phyloP scores from a whole-genome alignment of 768 basidiomycete genomes.

The Tulasnella sp. region DNA sequence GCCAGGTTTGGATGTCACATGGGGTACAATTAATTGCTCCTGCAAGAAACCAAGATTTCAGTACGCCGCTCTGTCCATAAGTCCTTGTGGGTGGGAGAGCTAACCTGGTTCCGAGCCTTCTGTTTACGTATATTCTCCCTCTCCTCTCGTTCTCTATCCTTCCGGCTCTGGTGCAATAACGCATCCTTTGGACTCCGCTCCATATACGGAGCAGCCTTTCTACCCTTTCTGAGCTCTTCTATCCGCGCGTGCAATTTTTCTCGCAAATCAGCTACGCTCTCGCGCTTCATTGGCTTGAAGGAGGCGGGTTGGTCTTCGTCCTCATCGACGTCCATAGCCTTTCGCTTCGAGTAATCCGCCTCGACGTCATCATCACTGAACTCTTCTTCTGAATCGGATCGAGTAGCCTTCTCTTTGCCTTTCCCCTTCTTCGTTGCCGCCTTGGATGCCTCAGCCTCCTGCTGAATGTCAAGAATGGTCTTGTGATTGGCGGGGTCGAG shows the following conservation, averaged over 20 bases:
- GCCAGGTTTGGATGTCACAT: conserved; percentile 29
- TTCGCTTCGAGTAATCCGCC: conserved; percentile 8
- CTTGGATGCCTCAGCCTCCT: conserved; percentile 38
- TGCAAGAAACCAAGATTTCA: conserved; percentile 27
- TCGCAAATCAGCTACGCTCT: conserved; percentile 56
- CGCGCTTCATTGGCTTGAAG: conserved; percentile 53
- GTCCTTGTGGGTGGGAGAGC: not conserved
- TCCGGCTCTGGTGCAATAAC: conserved; percentile 68
- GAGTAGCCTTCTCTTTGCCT: conserved; percentile 28
- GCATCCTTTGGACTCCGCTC: conserved; percentile 46
- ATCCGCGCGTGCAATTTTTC: conserved; percentile 72
- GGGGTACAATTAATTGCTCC: conserved; percentile 68
- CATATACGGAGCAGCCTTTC: not conserved
- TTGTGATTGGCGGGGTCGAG: conserved; percentile 90
- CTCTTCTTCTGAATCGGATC: conserved; percentile 19
- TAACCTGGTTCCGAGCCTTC: conserved; percentile 43
- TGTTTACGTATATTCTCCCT: conserved; percentile 39
- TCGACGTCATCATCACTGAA: conserved; percentile 33
- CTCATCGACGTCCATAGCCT: conserved; percentile 27
- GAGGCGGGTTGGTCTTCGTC: conserved; percentile 20
- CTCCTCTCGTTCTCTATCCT: conserved; percentile 82
- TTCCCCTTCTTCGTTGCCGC: conserved; percentile 29
- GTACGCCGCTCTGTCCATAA: not conserved
- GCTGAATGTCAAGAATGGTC: conserved; percentile 63
- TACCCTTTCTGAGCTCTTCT: conserved; percentile 48